These are phyloP conservation scores for Monosporascus sp. DNA, from an alignment of 2,329 filamentous ascomycete species.

Conservation along the genomic window DNA sequence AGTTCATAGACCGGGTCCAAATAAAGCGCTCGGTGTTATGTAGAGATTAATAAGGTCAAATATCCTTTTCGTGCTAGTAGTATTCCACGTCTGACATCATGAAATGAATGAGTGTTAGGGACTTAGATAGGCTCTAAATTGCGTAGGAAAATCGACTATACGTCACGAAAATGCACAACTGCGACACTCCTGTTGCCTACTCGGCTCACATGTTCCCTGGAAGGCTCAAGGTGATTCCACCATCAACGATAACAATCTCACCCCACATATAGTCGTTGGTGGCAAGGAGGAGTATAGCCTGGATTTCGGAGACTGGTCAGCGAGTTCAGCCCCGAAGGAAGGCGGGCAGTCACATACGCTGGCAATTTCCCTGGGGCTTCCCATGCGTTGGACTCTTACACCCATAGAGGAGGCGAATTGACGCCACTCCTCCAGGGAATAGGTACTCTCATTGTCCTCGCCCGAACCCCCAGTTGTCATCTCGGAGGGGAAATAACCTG, in stretches of 20 bases:
- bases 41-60: too few species aligned
- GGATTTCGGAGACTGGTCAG: too few species aligned
- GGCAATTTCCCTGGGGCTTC: slow-evolving; percentile 17
- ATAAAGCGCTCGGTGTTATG: too few species aligned
- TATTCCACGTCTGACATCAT: too few species aligned
- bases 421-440: slow-evolving; percentile 10
- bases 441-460: slow-evolving; percentile 16
- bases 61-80: too few species aligned
- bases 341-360: slow-evolving; percentile 14
- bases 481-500: slow-evolving; percentile 24
- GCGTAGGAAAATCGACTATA: too few species aligned
- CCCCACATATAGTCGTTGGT: slow-evolving; percentile 25
- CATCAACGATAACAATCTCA: slow-evolving; percentile 18
- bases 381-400: slow-evolving; percentile 18
- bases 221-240: slow-evolving; percentile 14
- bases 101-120: too few species aligned
- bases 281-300: slow-evolving; percentile 7
- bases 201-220: slow-evolving; percentile 14
- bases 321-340: background rate
- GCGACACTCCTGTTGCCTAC: too few species aligned
- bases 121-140: too few species aligned
- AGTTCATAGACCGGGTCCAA: background rate
- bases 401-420: slow-evolving; percentile 12
- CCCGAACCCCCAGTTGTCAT: slow-evolving; percentile 18
- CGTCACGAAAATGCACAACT: too few species aligned